Base-by-base conservation (phyloP, 345 rosid species). In the Bretschneidera sinensis region DNA sequence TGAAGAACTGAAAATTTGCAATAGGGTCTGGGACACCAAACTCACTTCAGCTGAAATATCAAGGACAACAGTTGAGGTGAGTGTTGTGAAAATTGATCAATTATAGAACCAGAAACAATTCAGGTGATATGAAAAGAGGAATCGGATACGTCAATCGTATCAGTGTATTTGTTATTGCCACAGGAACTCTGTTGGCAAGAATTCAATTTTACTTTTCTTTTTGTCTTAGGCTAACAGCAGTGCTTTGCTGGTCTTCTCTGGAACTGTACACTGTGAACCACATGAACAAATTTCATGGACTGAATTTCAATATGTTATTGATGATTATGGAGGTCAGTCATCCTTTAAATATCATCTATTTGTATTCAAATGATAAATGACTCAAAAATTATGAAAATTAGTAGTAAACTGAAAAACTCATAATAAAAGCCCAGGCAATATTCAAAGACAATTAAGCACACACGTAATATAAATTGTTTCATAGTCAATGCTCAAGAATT, bases 301-400 rank as follows among this genome's bases (percentile, higher is more conserved):
- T 20, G 96, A 92, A 34, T 83, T 78, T 71, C 85, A 71, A 66
- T 92, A 87, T 67, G 84, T 89, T 62, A 60, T 87, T 71, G 98
- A 92, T 78, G 96, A 87, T 66, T 89, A 84, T 77, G 97, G 98
- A 85, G 98, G 98, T 89, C 60, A 19, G 70, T 47, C 65, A n/a
- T n/a, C n/a, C n/a, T n/a, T n/a, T 9, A 39, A 39, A 1, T 39
- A 39, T 39, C 45, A 39, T 39, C 45, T 1, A 4, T 39, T 13
- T 39, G 1, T 39, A 39, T 5, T 14, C 45, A 14, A 39, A 39
- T 39, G 10, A 39, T 39, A 39, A 9, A 5, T 39, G 45, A 5
- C 10, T 39, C 11, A 39, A 39, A 39, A n/a, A 39, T 39, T 39
- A 39, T 39, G 11, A 39, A 13, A 39, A 39, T 39, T 14, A 11